Evolutionary conservation across 1,139 yeast species (phyloP), one percentile per base, ranked within the genome.

Genomic region (Yamadazyma oceani): DNA sequence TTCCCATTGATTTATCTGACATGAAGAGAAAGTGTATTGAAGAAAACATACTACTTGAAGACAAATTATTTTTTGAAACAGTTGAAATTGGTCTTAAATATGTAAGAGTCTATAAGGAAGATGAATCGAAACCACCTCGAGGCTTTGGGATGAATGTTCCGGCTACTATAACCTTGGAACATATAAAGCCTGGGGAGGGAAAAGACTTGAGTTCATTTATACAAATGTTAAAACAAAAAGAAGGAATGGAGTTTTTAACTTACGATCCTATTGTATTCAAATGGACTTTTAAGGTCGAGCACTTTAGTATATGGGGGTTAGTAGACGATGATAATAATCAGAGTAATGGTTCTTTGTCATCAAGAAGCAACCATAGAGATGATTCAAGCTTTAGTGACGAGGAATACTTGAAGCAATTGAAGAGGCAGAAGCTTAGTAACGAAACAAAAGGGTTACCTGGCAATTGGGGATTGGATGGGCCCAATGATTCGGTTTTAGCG

Each of bases 271-370:
- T 79, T 16, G 76, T 79, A n/a, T 86, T 86, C 17, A 62, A 75
- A 6, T 89, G 92, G 89, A 80, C 85, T 0, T 89, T 88, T 60
- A 78, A 72, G 50, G 97, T 92, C 1, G 81, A 85, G 46, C 98
- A 92, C 64, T 92, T 92, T 54, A 88, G 96, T 64, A 77, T 85
- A 5, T 92, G 97, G 96, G 97, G 97, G 3, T 64, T 92, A 33
- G 73, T 83, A 36, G 42, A 56, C 28, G 51, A 61, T 23, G 66
- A 64, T 26, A 54, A 8, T 48, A 53, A 26, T 64, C 61, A 38
- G 48, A 46, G 9, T 54, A 57, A 11, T 57, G 21, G 21, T 6
- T 6, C 21, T 19, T n/a, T n/a, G n/a, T 19, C 21, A 19, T 6
- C 21, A 6, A 8, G 21, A 8, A 8, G 8, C 8, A 8, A 19